Conservation (phyloP, 306 rosid species). For the Trifolium pratense region DNA sequence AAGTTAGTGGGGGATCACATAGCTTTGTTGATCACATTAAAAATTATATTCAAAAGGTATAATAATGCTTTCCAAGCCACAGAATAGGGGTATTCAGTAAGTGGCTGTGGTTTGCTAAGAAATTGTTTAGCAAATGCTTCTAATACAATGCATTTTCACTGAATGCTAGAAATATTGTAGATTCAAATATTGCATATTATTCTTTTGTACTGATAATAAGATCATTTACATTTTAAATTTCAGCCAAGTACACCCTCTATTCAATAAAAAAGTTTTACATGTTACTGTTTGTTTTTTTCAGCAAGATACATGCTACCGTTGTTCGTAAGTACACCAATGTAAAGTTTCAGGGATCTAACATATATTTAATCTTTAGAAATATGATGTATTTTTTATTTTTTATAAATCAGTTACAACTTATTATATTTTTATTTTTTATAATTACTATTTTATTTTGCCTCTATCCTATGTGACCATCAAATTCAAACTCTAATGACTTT, state of each 20-base stretch:
- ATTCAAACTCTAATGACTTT: too few species aligned
- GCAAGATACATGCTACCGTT: neutral
- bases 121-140: neutral
- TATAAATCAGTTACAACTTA: too few species aligned
- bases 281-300: neutral
- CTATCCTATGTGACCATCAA: too few species aligned
- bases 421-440: too few species aligned
- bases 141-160: neutral
- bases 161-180: neutral
- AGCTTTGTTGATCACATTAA: constrained; percentile 12
- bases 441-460: too few species aligned
- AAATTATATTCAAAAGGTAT: neutral
- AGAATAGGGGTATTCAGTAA: neutral
- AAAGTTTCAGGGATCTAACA: neutral
- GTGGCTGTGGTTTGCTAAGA: neutral
- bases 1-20: neutral
- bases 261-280: neutral
- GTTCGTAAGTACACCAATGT: neutral
- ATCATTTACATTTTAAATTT: neutral
- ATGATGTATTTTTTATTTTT: too few species aligned
- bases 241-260: neutral
- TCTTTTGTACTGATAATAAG: neutral
- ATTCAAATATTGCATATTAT: neutral
- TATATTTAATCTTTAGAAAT: too few species aligned
- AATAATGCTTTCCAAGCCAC: neutral